Base-by-base conservation (phyloP, 2,329 filamentous ascomycete species). In the Fusarium sp. region DNA sequence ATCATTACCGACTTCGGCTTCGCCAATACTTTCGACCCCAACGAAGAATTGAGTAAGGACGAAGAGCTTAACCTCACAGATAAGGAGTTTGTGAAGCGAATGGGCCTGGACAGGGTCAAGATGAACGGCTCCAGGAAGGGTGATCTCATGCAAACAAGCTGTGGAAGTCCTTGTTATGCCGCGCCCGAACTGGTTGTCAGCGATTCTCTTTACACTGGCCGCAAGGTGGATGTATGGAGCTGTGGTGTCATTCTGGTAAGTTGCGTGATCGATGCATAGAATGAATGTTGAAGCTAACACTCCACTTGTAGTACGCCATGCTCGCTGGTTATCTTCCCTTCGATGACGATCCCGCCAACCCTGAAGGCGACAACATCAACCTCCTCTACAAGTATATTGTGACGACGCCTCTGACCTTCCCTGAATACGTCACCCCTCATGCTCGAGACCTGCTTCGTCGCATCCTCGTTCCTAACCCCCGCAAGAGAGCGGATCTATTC, bases 1-100 rank as follows among this genome's bases (percentile, higher is more conserved):
- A 99, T 99, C 81, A 99, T 99, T 76, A 99, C 96, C 17, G 96
- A 99, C 81, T 99, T 99, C 80, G 96, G 96, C 19, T 99, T 99
- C 78, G 96, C 96, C 71, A 99, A 99, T 80, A 98, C 94, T 0
- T 99, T 99, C 76, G 92, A 97, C 75, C 89, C 96, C 0, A 82
- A 84, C 35, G 96, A 99, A 75, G 94, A 97, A 77, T 85, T 99
- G 39, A 89, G 88, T 6, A 93, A 97, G 62, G 94, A 97, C 61
- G 92, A 97, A 70, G 96, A 98, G 79, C 88, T 93, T 74, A 92
- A 94, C 67, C 83, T 99, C 22, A 87, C 88, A 26, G 95, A 97
- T 76, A 92, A 93, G 70, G 94, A 97, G 19, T 96, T 90, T 75
- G 91, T 98, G 65, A 95, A 95, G 82, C 86, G 90, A 51, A 86